Evolutionary conservation across 2,329 filamentous ascomycete species (phyloP).

Genomic region (Dactylonectria estremocensis): DNA sequence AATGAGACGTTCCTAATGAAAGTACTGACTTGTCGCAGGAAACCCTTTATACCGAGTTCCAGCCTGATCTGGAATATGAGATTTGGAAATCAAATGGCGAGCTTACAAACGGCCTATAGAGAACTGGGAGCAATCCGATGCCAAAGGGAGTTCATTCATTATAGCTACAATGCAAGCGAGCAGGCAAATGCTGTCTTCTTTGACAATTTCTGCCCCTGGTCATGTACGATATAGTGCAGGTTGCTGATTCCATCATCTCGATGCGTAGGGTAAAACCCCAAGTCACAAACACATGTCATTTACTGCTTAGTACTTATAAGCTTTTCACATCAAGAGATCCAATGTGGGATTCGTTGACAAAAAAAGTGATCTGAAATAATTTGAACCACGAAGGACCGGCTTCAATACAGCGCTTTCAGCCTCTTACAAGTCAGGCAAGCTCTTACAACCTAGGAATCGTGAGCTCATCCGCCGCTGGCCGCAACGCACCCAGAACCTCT

Average conservation of each 20-base stretch:
- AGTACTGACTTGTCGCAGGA: conserved; percentile 38
- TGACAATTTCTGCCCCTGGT: background rate
- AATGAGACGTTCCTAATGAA: rapidly evolving
- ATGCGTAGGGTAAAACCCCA: background rate
- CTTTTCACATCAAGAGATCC: background rate
- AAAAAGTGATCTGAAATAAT: background rate
- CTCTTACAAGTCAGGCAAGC: background rate
- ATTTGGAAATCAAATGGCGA: conserved; percentile 50
- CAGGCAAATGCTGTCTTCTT: background rate
- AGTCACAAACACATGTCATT: background rate
- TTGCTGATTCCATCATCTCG: background rate
- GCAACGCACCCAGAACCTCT: conserved; percentile 28
- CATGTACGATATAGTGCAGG: background rate
- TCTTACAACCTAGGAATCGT: conserved; percentile 26
- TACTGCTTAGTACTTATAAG: background rate
- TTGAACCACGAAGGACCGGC: background rate
- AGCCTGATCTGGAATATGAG: conserved; percentile 54
- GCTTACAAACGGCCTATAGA: conserved; percentile 35
- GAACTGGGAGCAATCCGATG: background rate
- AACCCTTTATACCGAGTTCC: conserved; percentile 54
- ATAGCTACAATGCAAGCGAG: background rate
- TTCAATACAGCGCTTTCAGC: background rate
- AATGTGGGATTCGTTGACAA: background rate
- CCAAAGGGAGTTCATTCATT: background rate
- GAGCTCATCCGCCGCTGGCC: conserved; percentile 19